Conservation (phyloP, 495 filamentous ascomycete genomes). For the Penicillium cosmopolitanum region DNA sequence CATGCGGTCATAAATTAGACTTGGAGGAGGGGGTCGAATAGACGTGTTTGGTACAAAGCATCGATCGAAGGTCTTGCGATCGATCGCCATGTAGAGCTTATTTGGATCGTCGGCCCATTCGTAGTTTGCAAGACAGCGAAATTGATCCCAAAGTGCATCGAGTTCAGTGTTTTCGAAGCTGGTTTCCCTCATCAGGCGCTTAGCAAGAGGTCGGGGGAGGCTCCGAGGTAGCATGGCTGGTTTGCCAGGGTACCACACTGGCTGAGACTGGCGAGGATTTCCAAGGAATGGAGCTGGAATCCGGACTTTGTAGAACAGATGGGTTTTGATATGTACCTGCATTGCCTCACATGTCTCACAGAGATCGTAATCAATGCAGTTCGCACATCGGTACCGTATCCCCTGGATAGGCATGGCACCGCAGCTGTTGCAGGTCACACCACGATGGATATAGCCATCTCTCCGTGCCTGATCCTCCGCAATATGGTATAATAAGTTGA, state of each 20-base stretch:
- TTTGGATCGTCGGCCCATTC: slow-evolving; percentile 85
- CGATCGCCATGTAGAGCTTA: slow-evolving; percentile 78
- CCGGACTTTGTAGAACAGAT: slow-evolving; percentile 92
- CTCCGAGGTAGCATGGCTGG: slow-evolving; percentile 66
- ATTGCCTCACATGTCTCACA: slow-evolving; percentile 88
- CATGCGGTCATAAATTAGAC: slow-evolving; percentile 91
- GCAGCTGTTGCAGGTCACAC: slow-evolving; percentile 91
- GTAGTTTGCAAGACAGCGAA: slow-evolving; percentile 84
- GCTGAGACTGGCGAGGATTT: slow-evolving; percentile 68
- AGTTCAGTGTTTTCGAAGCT: slow-evolving; percentile 81
- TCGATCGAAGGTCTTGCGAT: slow-evolving; percentile 85
- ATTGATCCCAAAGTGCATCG: slow-evolving; percentile 95
- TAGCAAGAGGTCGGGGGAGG: slow-evolving; percentile 64
- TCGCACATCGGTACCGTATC: slow-evolving; percentile 87
- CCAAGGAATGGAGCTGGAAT: slow-evolving; percentile 73
- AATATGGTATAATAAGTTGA: slow-evolving; percentile 75
- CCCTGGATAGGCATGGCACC: slow-evolving; percentile 84
- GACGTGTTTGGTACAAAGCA: slow-evolving; percentile 84
- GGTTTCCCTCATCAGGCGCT: slow-evolving; percentile 69
- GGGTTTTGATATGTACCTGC: slow-evolving; percentile 84
- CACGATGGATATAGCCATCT: slow-evolving; percentile 90
- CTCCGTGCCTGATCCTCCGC: slow-evolving; percentile 78
- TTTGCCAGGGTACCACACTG: slow-evolving; percentile 90
- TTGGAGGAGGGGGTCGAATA: slow-evolving; percentile 75
- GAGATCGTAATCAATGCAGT: slow-evolving; percentile 90